Percentiles rank a stretch among this genome's conserved stretches.
These are phyloP conservation scores for Moesziomyces sp. DNA, from an alignment of 1,284 basidiomycete genomes.

Conservation along the genomic window DNA sequence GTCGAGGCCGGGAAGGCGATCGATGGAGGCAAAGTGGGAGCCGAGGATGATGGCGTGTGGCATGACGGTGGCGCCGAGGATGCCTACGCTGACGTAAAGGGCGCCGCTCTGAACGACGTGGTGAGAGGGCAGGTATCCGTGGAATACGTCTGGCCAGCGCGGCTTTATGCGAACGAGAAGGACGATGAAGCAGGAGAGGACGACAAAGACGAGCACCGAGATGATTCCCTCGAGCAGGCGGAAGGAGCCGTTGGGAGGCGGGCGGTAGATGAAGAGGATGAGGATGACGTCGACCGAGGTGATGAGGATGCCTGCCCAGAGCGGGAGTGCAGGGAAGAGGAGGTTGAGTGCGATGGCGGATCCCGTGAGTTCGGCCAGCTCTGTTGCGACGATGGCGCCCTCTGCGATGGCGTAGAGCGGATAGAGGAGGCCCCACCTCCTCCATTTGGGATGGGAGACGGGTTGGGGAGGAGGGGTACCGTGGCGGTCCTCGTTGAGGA, in stretches of 20 bases:
- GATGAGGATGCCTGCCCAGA: conserved; percentile 74
- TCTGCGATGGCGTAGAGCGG: conserved; percentile 74
- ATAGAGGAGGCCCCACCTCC: conserved; percentile 68
- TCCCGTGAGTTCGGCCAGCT: conserved; percentile 77
- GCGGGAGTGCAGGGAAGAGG: conserved; percentile 78
- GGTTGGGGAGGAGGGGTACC: conserved; percentile 71
- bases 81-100: conserved; percentile 80
- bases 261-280: conserved; percentile 71
- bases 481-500: conserved; percentile 44
- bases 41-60: conserved; percentile 92
- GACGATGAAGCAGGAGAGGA: conserved; percentile 78
- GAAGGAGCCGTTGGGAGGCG: conserved; percentile 64
- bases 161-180: conserved; percentile 81
- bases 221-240: conserved; percentile 77
- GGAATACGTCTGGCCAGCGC: conserved; percentile 81
- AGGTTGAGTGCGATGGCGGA: conserved; percentile 81
- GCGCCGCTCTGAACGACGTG: conserved; percentile 73
- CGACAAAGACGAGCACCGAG: conserved; percentile 71
- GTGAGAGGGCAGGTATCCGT: conserved; percentile 83
- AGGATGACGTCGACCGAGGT: conserved; percentile 86
- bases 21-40: conserved; percentile 72
- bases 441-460: conserved; percentile 79
- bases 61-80: conserved; percentile 75
- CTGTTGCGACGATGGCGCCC: conserved; percentile 76
- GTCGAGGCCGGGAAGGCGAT: conserved; percentile 40